Conservation (phyloP, 352 stramenopile species). For the Pythium aristosporum region DNA sequence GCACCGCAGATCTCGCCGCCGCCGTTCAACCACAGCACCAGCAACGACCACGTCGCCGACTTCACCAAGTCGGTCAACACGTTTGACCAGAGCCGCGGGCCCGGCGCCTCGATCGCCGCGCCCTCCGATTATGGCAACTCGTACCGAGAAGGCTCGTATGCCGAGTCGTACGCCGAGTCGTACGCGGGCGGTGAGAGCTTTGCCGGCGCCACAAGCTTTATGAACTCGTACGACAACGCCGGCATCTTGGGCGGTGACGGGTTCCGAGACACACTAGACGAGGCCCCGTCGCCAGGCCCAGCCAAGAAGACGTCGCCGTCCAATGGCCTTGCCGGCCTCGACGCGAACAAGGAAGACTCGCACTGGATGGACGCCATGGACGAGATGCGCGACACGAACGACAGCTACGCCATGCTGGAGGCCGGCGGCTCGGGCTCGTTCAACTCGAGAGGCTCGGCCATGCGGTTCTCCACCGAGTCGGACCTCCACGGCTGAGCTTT, state of each 20-base stretch:
- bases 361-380: slow-evolving; percentile 74
- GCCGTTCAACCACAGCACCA: slow-evolving; percentile 15
- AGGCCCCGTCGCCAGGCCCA: not conserved
- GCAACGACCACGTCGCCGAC: slow-evolving; percentile 30
- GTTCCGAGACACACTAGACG: slow-evolving; percentile 21
- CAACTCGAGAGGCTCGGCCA: slow-evolving; percentile 59
- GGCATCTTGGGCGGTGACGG: slow-evolving; percentile 30
- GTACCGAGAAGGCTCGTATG: slow-evolving; percentile 40
- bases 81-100: slow-evolving; percentile 55
- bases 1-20: slow-evolving; percentile 21
- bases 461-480: slow-evolving; percentile 78
- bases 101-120: slow-evolving; percentile 11
- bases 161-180: slow-evolving; percentile 63
- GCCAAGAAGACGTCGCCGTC: not conserved
- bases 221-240: slow-evolving; percentile 52
- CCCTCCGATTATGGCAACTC: slow-evolving; percentile 21
- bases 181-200: slow-evolving; percentile 30
- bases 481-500: slow-evolving; percentile 34
- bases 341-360: slow-evolving; percentile 24
- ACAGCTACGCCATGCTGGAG: slow-evolving; percentile 85
- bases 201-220: slow-evolving; percentile 36
- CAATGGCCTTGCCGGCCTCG: slow-evolving; percentile 22
- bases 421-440: slow-evolving; percentile 45
- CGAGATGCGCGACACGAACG: slow-evolving; percentile 77
- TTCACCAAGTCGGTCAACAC: slow-evolving; percentile 41